A percentile compares a stretch with the other conserved stretches of the same genome.
Evolutionary conservation across 1,284 basidiomycete genomes (phyloP).

Genomic region (Coniophora puteana): DNA sequence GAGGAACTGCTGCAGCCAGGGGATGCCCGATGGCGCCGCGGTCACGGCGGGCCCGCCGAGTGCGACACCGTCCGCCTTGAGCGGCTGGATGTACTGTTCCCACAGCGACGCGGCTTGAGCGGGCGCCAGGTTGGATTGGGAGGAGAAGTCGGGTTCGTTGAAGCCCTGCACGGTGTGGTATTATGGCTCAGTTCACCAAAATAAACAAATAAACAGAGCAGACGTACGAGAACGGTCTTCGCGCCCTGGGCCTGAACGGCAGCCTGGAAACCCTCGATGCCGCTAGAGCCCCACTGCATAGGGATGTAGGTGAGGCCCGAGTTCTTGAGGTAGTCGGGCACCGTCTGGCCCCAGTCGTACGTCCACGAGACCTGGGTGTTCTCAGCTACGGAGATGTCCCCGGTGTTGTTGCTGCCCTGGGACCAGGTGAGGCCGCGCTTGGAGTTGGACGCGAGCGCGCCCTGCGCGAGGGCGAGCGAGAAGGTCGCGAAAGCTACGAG

Average conservation of each 20-base stretch:
- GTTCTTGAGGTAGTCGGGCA: constrained; percentile 35
- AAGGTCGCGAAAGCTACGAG: background rate
- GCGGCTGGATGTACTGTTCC: constrained; percentile 26
- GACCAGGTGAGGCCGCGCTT: constrained; percentile 45
- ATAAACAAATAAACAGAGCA: constrained; percentile 2
- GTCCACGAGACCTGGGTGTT: constrained; percentile 41
- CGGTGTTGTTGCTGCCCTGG: constrained; percentile 32
- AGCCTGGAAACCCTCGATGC: constrained; percentile 33
- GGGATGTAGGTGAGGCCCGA: constrained; percentile 43
- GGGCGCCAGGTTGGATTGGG: constrained; percentile 21
- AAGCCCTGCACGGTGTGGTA: constrained; percentile 10
- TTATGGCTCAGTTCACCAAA: background rate
- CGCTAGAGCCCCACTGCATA: constrained; percentile 46
- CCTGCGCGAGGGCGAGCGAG: constrained; percentile 1
- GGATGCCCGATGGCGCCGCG: constrained; percentile 18
- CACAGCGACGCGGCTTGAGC: constrained; percentile 23
- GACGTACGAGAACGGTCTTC: constrained; percentile 37
- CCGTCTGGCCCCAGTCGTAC: constrained; percentile 43
- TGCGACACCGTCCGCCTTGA: constrained; percentile 20
- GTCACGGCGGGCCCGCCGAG: constrained; percentile 26
- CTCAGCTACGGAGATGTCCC: constrained; percentile 41
- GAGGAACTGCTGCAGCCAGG: constrained; percentile 17
- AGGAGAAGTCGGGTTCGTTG: constrained; percentile 23
- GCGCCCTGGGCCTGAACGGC: constrained; percentile 36
- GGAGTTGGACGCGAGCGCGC: constrained; percentile 19